Evolutionary conservation across 164 flowering plant species (phyloP).

Genomic region (Berberis thunbergii): DNA sequence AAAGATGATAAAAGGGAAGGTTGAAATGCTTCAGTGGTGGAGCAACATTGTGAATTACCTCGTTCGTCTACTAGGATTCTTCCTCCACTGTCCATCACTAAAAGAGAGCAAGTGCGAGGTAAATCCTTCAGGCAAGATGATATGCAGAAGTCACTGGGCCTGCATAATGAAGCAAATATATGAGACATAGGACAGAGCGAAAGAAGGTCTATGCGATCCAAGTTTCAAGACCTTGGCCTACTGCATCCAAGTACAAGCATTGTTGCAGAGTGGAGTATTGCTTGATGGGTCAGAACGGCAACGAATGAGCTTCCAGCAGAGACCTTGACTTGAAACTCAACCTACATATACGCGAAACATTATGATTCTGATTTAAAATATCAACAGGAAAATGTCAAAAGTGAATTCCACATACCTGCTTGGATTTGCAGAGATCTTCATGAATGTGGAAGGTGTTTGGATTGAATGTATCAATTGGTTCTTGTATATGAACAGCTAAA

Average conservation of each 20-base stretch:
- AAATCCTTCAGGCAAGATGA: slow-evolving; percentile 21
- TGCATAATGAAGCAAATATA: slow-evolving; percentile 10
- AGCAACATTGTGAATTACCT: slow-evolving; percentile 35
- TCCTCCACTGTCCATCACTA: slow-evolving; percentile 29
- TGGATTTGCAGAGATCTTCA: slow-evolving; percentile 46
- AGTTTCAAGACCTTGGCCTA: slow-evolving; percentile 17
- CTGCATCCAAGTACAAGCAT: slow-evolving; percentile 36
- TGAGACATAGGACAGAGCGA: slow-evolving; percentile 4
- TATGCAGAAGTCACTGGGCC: slow-evolving; percentile 21
- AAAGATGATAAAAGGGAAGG: slow-evolving; percentile 2
- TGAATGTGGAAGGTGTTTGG: slow-evolving; percentile 39
- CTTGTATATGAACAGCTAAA: slow-evolving; percentile 35
- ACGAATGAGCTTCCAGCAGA: slow-evolving; percentile 22
- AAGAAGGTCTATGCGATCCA: not conserved
- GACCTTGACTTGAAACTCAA: slow-evolving; percentile 37
- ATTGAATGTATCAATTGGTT: slow-evolving; percentile 23
- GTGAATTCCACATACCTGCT: slow-evolving; percentile 20
- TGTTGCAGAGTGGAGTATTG: slow-evolving; percentile 23
- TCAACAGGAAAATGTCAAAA: not conserved
- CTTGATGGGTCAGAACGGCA: slow-evolving; percentile 24
- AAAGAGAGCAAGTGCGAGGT: slow-evolving; percentile 37
- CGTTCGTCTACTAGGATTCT: slow-evolving; percentile 16
- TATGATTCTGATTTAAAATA: not conserved
- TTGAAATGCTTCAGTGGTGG: slow-evolving; percentile 8
- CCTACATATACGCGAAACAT: slow-evolving; percentile 15